Evolutionary conservation across 2,329 filamentous ascomycete species (phyloP).

Genomic region (Cadophora sp.): DNA sequence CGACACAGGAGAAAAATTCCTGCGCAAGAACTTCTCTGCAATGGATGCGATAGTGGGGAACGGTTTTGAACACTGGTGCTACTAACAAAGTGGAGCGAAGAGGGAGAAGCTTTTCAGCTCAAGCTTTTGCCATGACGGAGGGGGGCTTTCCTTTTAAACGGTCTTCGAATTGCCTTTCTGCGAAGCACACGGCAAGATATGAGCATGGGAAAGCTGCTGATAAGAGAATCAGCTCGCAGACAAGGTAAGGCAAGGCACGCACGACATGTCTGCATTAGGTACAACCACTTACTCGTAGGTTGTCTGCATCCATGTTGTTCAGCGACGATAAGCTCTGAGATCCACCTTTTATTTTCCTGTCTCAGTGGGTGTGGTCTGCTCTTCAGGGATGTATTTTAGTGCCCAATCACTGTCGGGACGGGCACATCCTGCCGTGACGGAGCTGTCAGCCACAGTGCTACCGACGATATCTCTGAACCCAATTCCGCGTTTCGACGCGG

Average conservation of each 20-base stretch:
- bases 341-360: constrained; percentile 4
- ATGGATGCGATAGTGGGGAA: not conserved
- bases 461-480: not conserved
- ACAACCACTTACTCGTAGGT: not conserved
- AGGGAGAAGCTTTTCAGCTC: constrained; percentile 2
- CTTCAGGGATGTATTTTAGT: constrained; percentile 7
- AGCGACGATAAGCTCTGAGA: constrained; percentile 8
- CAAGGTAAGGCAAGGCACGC: not conserved
- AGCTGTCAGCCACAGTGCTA: not conserved
- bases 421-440: not conserved
- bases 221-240: constrained; percentile 13
- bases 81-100: constrained; percentile 10
- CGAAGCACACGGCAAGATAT: not conserved
- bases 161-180: not conserved
- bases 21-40: not conserved
- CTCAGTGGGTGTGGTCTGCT: constrained; percentile 1
- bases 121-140: not conserved
- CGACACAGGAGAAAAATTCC: not conserved
- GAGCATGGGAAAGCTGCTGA: constrained; percentile 5
- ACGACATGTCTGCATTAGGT: constrained; percentile 6
- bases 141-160: constrained; percentile 5
- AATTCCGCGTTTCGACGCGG: not conserved
- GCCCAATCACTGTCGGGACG: constrained; percentile 2
- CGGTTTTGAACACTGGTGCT: not conserved
- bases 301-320: not conserved